Evolutionary conservation across 345 rosid genomes (phyloP), one percentile per base, ranked within the genome.

Genomic region (Ceriops decandra): DNA sequence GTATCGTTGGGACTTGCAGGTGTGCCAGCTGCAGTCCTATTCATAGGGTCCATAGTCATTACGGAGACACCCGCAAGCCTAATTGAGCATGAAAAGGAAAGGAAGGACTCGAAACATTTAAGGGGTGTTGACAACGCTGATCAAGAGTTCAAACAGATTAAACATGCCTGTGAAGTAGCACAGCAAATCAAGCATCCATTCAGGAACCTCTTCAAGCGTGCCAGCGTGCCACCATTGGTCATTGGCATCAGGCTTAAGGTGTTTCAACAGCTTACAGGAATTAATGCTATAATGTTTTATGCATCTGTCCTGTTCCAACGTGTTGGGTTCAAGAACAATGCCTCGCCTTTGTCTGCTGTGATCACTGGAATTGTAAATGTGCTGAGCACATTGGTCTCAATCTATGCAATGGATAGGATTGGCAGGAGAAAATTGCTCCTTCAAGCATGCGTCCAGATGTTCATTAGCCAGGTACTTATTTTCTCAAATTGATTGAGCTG

Each of bases 191-290:
- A 80, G 61, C 60, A 77, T 17, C 84, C 88, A 0, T 82, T 54
- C 63, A 70, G 52, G 61, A 36, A 77, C 58, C 84, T 88, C 24
- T 68, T 86, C 76, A 81, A 72, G 35, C 71, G 68, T 0, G 63
- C 82, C 9, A 88, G 86, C 76, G 68, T 74, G 52, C 90, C 93
- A 6, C 93, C 85, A 6, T 70, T 85, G 6, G 57, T 85, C 11
- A 85, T 85, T 5, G 90, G 81, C 22, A 68, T 85, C 54, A 10
- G 69, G 79, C 66, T 88, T 5, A 92, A 84, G 70, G 60, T 85
- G 17, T 90, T 88, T 42, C 92, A 83, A 68, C 90, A 88, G 21
- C 82, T 88, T 36, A 88, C 90, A 1, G 85, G 91, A 51, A 90
- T 88, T 68, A 88, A 86, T 31, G 79, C 86, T 46, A 75, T 74